Conservation (phyloP, 768 basidiomycete species). For the Collybia nuda region DNA sequence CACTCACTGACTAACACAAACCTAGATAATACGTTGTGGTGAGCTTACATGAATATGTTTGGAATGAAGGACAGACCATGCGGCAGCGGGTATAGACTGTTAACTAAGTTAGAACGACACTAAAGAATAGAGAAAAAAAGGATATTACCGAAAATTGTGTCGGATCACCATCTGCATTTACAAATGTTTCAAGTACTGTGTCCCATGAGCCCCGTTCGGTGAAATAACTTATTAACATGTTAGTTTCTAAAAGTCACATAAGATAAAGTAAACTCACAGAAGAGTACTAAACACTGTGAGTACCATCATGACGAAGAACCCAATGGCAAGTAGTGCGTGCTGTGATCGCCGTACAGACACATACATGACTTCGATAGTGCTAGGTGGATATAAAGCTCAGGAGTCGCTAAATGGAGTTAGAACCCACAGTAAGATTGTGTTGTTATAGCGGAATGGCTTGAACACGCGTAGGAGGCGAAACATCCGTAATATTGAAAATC, state of each 20-base stretch:
- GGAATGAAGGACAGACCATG: conserved; percentile 63
- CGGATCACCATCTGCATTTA: conserved; percentile 83
- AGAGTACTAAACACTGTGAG: conserved; percentile 87
- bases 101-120: neutral
- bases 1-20: conserved; percentile 79
- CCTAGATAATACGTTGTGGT: conserved; percentile 29
- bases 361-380: conserved; percentile 93
- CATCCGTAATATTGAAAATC: conserved; percentile 89
- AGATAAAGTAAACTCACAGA: conserved; percentile 43
- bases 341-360: conserved; percentile 83
- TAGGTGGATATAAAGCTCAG: conserved; percentile 21
- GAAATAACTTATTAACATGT: conserved; percentile 60
- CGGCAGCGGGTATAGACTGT: conserved; percentile 46
- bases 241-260: neutral
- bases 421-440: conserved; percentile 77
- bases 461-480: conserved; percentile 89
- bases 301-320: conserved; percentile 88
- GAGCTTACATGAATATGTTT: conserved; percentile 24
- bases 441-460: conserved; percentile 83
- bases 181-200: conserved; percentile 71
- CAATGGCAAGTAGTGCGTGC: conserved; percentile 82
- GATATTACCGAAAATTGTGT: conserved; percentile 68
- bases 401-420: neutral
- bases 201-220: conserved; percentile 93
- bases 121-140: neutral